A percentile compares a stretch with the other conserved stretches of the same genome.
Evolutionary conservation across 345 rosid species (phyloP).

Genomic region (Rhodamnia rubescens): DNA sequence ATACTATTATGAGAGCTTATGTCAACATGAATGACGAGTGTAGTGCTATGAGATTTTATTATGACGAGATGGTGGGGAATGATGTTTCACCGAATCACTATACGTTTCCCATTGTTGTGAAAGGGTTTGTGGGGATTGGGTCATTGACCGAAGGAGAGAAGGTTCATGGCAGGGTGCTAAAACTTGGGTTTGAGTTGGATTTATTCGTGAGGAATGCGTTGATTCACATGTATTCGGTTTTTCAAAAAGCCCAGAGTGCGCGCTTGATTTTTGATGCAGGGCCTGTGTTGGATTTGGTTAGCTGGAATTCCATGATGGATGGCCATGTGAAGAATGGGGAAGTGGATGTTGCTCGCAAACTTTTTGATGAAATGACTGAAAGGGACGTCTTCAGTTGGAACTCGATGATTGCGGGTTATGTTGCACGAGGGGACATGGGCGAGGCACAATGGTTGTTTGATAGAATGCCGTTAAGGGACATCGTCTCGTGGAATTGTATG

Average conservation of each 20-base stretch:
- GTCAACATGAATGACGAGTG: slow-evolving; percentile 15
- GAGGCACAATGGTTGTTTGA: slow-evolving; percentile 31
- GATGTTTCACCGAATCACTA: background rate
- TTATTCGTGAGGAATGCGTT: too few species aligned
- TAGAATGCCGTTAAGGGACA: slow-evolving; percentile 25
- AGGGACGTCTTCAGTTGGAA: background rate
- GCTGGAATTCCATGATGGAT: slow-evolving; percentile 44
- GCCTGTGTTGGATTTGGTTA: slow-evolving; percentile 30
- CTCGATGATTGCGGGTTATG: slow-evolving; percentile 19
- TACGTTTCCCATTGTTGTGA: too few species aligned
- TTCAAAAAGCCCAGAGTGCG: slow-evolving; percentile 19
- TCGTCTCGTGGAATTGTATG: slow-evolving; percentile 43
- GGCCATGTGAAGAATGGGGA: slow-evolving; percentile 33
- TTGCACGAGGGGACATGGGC: slow-evolving; percentile 27
- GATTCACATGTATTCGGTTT: slow-evolving; percentile 2
- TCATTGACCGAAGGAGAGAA: too few species aligned
- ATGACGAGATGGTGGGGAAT: slow-evolving; percentile 32
- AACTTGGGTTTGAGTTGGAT: too few species aligned
- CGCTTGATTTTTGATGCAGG: slow-evolving; percentile 32
- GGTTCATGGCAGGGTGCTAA: too few species aligned
- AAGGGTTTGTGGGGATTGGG: too few species aligned
- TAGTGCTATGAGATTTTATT: slow-evolving; percentile 40
- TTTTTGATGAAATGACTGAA: background rate
- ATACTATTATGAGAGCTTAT: slow-evolving; percentile 14
- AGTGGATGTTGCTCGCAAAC: slow-evolving; percentile 1